A percentile compares a stretch with the other conserved stretches of the same genome.
Conservation (phyloP, 1,139 yeast species). For the Scheffersomyces lignicola region DNA sequence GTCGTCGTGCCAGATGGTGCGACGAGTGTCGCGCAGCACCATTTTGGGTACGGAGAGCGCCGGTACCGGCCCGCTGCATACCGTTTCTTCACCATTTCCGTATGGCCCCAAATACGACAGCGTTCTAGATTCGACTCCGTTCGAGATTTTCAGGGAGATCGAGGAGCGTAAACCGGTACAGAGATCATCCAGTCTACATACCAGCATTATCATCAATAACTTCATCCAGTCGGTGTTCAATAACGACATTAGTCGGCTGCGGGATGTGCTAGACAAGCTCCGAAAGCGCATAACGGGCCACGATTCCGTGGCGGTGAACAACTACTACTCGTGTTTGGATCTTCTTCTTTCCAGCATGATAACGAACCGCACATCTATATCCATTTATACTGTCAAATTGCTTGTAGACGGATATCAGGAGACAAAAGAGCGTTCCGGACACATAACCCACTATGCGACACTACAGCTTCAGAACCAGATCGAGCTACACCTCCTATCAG, state of each 20-base stretch:
- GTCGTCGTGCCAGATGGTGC: too few species aligned
- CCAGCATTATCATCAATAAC: background rate
- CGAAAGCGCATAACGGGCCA: too few species aligned
- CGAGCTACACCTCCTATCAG: background rate
- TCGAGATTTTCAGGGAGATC: background rate
- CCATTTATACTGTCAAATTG: constrained; percentile 14
- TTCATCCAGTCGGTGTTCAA: constrained; percentile 3
- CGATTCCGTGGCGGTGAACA: constrained; percentile 7
- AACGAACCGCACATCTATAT: constrained; percentile 6
- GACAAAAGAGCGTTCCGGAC: background rate
- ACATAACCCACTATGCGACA: background rate
- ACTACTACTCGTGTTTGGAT: constrained; percentile 16
- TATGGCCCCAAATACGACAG: too few species aligned
- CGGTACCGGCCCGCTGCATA: too few species aligned
- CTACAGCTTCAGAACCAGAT: background rate
- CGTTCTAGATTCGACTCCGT: background rate
- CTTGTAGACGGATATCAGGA: constrained; percentile 13
- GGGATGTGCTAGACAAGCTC: background rate
- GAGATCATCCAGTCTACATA: background rate
- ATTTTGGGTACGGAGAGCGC: too few species aligned
- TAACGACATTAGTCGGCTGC: background rate
- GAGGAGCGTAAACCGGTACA: background rate
- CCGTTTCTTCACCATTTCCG: too few species aligned
- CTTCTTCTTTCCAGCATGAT: constrained; percentile 12
- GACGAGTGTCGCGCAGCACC: too few species aligned